Percentiles rank a stretch among this genome's conserved stretches.
Evolutionary conservation across 1,284 basidiomycete species (phyloP).

Genomic region (Rhizopogon parksii): DNA sequence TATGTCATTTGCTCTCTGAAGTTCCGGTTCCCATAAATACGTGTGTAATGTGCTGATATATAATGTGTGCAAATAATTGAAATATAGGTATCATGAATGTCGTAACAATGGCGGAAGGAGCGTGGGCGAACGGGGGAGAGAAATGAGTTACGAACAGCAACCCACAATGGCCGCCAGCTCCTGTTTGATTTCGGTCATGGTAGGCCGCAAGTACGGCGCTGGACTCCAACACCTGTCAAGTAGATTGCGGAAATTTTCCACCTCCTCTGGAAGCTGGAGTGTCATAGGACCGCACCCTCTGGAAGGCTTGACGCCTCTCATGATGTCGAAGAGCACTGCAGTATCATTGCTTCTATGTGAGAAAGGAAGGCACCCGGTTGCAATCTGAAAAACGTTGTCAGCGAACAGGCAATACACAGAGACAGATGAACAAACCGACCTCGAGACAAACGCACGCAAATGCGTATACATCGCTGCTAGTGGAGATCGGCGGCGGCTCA

Average conservation of each 20-base stretch:
- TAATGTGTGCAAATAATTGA: background rate
- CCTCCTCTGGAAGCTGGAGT: conserved; percentile 15
- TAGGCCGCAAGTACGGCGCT: conserved; percentile 20
- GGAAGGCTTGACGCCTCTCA: conserved; percentile 43
- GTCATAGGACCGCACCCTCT: conserved; percentile 18
- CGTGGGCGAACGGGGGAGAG: background rate
- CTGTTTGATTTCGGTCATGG: conserved; percentile 22
- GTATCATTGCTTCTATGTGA: conserved; percentile 45
- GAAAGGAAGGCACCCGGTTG: conserved; percentile 45
- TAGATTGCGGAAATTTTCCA: conserved; percentile 32
- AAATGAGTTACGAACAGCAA: conserved; percentile 2
- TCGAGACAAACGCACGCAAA: conserved; percentile 53
- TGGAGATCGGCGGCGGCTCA: conserved; percentile 37
- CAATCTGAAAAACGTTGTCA: conserved; percentile 29
- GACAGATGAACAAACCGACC: conserved; percentile 25
- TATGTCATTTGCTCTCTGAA: background rate
- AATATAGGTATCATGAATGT: background rate
- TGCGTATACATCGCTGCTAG: conserved; percentile 48
- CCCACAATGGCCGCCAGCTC: conserved; percentile 12
- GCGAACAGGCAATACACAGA: background rate
- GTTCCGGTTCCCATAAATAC: background rate
- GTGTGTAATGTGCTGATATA: background rate
- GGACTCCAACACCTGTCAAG: conserved; percentile 40
- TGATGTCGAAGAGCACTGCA: conserved; percentile 46
- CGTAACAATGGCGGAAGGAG: background rate